phyloP scores from a whole-genome alignment of 306 rosid genomes.

The Morella rubra region DNA sequence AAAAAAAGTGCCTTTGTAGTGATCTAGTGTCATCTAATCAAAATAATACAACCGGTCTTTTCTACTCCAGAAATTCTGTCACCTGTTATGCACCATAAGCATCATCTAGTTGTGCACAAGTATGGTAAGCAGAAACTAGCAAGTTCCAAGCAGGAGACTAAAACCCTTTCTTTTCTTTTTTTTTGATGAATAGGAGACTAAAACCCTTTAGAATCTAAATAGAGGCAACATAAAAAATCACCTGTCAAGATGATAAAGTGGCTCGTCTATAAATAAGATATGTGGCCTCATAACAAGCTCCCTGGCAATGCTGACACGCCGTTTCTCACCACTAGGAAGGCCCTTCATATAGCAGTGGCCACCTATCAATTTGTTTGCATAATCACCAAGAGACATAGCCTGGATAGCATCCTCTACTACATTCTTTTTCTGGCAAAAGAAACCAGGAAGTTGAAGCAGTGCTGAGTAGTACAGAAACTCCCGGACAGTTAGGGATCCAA shows the following conservation, averaged over 20 bases:
- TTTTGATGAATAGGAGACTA: too few relatives aligned
- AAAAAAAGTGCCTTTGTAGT: not conserved
- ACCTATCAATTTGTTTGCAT: slow-evolving; percentile 90
- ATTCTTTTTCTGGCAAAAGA: slow-evolving; percentile 88
- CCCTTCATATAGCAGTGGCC: slow-evolving; percentile 98
- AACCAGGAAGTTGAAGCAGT: slow-evolving; percentile 90
- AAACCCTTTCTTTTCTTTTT: not conserved
- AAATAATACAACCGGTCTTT: not conserved
- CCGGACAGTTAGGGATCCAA: slow-evolving; percentile 94
- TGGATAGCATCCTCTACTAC: slow-evolving; percentile 96
- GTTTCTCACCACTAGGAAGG: slow-evolving; percentile 89
- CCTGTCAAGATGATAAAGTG: slow-evolving; percentile 96
- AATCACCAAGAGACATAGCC: slow-evolving; percentile 90
- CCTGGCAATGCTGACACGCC: slow-evolving; percentile 92
- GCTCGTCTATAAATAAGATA: slow-evolving; percentile 88
- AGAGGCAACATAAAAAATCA: slow-evolving; percentile 25
- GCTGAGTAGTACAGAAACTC: slow-evolving; percentile 95
- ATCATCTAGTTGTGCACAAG: not conserved
- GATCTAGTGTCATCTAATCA: not conserved
- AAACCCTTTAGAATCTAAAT: not conserved
- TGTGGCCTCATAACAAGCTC: slow-evolving; percentile 98
- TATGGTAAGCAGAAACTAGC: not conserved
- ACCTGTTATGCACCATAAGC: not conserved
- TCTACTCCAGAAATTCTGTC: not conserved
- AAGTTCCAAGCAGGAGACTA: not conserved